Base-by-base conservation (phyloP, 345 rosid species). In the Eutrema heterophyllum region DNA sequence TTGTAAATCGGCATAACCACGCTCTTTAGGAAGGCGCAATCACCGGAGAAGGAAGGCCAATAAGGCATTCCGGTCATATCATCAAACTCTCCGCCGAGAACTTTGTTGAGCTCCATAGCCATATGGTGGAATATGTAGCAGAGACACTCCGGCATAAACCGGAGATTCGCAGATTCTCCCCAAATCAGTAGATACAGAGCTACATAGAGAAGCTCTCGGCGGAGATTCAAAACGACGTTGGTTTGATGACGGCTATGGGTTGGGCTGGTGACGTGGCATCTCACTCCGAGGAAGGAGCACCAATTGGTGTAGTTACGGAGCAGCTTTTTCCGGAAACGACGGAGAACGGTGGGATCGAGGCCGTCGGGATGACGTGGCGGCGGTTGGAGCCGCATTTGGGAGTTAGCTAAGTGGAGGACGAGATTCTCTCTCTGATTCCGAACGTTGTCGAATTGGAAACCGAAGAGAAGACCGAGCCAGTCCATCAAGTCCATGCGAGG, bases 81-180 rank as follows among this genome's bases (percentile, higher is more conserved):
- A 46, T 94, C 96, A 24, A 89, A 87, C 74, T 91, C 88, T 71
- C 88, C 96, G 32, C 76, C 95, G 1, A 94, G 78, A 10, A 94
- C 87, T 81, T 86, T 89, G 70, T 94, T 91, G 61, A 94, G 81
- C 33, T 94, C 98, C 95, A 87, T 86, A 32, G 93, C 93, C 98
- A 94, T 94, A 58, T 94, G 80, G 45, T 94, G 98, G 29, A 89
- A 94, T 9, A 94, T 86, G 66, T 86, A 94, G 71, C 91, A 91
- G 14, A 91, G 63, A 79, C 98, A 94, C 64, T 94, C 98, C 5
- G 95, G 95, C 85, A 91, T 85, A 67, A 94, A 91, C 46, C 98
- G 79, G 1, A 91, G 78, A 83, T 94, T 94, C 50, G 93, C 97
- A 0, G 93, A 74, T 70, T 94, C 98, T 4, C 98, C 98, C 97